Evolutionary conservation across 2,329 filamentous ascomycete species (phyloP).

Genomic region (Aspergillus felis): DNA sequence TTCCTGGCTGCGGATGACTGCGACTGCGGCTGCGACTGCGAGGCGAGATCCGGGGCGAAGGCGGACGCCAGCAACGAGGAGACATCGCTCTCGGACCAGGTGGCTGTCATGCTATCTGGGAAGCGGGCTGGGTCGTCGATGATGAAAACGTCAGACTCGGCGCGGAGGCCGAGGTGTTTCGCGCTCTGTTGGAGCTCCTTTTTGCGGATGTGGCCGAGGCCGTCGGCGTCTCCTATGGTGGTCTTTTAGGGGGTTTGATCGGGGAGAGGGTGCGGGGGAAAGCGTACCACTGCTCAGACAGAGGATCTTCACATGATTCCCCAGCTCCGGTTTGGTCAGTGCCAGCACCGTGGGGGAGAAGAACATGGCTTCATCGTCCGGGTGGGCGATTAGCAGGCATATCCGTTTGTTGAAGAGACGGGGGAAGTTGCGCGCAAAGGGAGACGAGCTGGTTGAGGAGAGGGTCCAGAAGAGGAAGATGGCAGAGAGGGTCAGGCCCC

Average conservation of each 20-base stretch:
- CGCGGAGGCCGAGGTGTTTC: slow-evolving; percentile 67
- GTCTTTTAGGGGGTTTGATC: neutral
- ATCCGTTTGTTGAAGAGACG: slow-evolving; percentile 77
- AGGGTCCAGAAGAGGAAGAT: slow-evolving; percentile 43
- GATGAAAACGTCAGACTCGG: slow-evolving; percentile 78
- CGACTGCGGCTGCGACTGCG: neutral
- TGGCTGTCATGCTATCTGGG: slow-evolving; percentile 79
- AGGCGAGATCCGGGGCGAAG: slow-evolving; percentile 64
- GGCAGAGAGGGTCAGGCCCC: slow-evolving; percentile 36
- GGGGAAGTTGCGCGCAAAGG: slow-evolving; percentile 47
- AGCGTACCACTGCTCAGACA: slow-evolving; percentile 77
- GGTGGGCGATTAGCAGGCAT: slow-evolving; percentile 89
- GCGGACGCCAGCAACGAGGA: slow-evolving; percentile 65
- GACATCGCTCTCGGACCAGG: slow-evolving; percentile 71
- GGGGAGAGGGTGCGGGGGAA: neutral
- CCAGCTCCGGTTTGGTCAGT: slow-evolving; percentile 72
- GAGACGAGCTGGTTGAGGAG: slow-evolving; percentile 38
- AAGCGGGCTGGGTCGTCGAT: slow-evolving; percentile 73
- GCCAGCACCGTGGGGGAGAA: slow-evolving; percentile 85
- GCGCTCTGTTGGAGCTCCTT: slow-evolving; percentile 81
- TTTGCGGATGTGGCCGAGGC: slow-evolving; percentile 76
- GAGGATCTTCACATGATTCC: slow-evolving; percentile 90
- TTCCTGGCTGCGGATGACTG: slow-evolving; percentile 36
- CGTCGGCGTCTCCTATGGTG: slow-evolving; percentile 74
- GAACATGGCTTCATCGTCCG: slow-evolving; percentile 99